phyloP scores from a whole-genome alignment of 2,329 filamentous ascomycete genomes.

The Bipolaris victoriae region DNA sequence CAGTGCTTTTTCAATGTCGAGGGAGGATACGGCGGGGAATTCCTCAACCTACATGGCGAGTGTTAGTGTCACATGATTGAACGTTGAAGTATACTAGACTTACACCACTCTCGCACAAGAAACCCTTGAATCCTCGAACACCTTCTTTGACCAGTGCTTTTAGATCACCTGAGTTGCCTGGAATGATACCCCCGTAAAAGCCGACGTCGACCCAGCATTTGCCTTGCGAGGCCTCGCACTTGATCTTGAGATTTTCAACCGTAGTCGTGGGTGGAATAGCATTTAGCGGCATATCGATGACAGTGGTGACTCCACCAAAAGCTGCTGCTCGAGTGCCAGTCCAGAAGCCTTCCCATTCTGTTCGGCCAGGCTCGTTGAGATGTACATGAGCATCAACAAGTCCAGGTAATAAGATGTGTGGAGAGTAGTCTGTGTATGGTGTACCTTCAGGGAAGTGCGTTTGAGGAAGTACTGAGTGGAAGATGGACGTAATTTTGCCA shows the following conservation, averaged over 20 bases:
- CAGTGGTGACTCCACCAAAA: constrained; percentile 93
- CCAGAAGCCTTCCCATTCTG: constrained; percentile 98
- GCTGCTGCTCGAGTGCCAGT: constrained; percentile 93
- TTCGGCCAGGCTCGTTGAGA: constrained; percentile 93
- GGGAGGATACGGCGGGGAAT: constrained; percentile 85
- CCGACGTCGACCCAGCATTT: constrained; percentile 99
- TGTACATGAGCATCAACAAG: constrained; percentile 97
- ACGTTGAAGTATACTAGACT: constrained; percentile 45
- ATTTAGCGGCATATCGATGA: constrained; percentile 97
- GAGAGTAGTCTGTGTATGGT: constrained; percentile 82
- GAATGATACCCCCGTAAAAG: constrained; percentile 94
- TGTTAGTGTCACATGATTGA: constrained; percentile 26
- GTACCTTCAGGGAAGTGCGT: constrained; percentile 74
- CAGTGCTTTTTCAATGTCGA: constrained; percentile 82
- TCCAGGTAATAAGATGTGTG: constrained; percentile 83
- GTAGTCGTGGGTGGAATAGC: constrained; percentile 96
- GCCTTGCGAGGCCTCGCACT: constrained; percentile 79
- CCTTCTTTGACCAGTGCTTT: constrained; percentile 81
- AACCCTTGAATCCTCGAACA: constrained; percentile 95
- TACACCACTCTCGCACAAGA: constrained; percentile 95
- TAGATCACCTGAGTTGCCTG: constrained; percentile 82
- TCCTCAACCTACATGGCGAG: constrained; percentile 74
- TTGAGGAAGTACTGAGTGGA: constrained; percentile 74
- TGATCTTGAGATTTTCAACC: constrained; percentile 78
- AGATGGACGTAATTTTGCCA: constrained; percentile 83